Evolutionary conservation across 345 rosid species (phyloP).

Genomic region (Camelina hispida): DNA sequence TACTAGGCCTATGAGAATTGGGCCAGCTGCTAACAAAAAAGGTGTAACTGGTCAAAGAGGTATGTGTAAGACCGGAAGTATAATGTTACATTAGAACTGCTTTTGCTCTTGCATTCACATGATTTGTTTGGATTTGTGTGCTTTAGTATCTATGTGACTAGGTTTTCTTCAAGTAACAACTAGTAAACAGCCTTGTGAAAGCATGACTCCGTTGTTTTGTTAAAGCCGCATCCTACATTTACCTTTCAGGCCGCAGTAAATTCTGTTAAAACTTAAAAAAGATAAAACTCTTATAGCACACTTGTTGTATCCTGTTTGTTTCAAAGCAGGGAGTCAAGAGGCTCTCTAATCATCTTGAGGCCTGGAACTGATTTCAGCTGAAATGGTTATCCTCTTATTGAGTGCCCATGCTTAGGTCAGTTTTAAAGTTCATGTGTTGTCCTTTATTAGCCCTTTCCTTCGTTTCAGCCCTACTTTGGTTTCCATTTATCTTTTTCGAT

Average conservation of each 20-base stretch:
- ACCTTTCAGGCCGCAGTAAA: slow-evolving; percentile 57
- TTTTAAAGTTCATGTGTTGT: slow-evolving; percentile 65
- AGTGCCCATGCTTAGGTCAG: slow-evolving; percentile 89
- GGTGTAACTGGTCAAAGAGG: slow-evolving; percentile 62
- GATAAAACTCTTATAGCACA: slow-evolving; percentile 65
- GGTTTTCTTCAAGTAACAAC: background rate
- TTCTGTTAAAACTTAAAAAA: slow-evolving; percentile 49
- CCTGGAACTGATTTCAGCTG: slow-evolving; percentile 98
- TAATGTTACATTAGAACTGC: background rate
- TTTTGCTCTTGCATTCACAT: slow-evolving; percentile 26
- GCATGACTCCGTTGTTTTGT: slow-evolving; percentile 38
- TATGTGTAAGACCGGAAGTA: slow-evolving; percentile 40
- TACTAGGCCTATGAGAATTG: slow-evolving; percentile 89
- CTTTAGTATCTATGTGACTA: slow-evolving; percentile 9
- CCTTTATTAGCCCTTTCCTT: slow-evolving; percentile 64
- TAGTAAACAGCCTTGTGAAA: slow-evolving; percentile 8
- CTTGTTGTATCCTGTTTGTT: slow-evolving; percentile 90
- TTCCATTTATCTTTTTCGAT: slow-evolving; percentile 51
- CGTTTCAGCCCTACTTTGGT: slow-evolving; percentile 60
- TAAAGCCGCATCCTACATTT: slow-evolving; percentile 57
- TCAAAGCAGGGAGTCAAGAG: slow-evolving; percentile 93
- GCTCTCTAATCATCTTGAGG: slow-evolving; percentile 87
- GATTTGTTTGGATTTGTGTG: slow-evolving; percentile 9
- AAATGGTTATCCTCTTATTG: slow-evolving; percentile 80
- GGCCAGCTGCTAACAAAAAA: slow-evolving; percentile 81